Base-by-base conservation (phyloP, 331 rosid species). In the Stylosanthes scabra region DNA sequence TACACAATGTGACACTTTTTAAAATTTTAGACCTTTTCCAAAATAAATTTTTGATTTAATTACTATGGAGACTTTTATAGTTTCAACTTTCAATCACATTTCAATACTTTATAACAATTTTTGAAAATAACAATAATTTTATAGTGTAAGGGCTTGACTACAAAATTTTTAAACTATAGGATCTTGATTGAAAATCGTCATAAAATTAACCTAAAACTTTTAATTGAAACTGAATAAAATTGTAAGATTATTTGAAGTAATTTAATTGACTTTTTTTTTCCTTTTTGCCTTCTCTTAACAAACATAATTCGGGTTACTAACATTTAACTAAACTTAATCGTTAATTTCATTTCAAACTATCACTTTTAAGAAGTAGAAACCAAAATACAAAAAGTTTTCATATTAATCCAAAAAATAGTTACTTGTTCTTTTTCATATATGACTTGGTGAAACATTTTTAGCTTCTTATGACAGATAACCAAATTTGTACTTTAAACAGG, bases 401-500 rank as follows among this genome's bases (percentile, higher is more conserved):
- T 34, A 34, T 34, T 34, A 34, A 34, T 34, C 39, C 39, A 34
- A 34, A 6, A 34, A 34, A 5, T 34, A 34, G 39, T 52, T 46
- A 25, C 2, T 16, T 56, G n/a, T 29, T 9, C 56, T 28, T 31
- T 11, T 5, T 8, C 60, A 64, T 64, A 50, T 46, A 14, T 46
- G 68, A 75, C 20, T 49, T 46, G 52, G 57, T 64, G 39, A 56
- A 70, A 55, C 55, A 12, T 8, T 27, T 37, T 14, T 66, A 57
- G 68, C 71, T 12, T 4, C 15, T 37, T 71, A 47, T 63, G 25
- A 49, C 11, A 40, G 46, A 52, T 56, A 45, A 76, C 15, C 66
- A 29, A 16, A 44, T 34, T 4, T 27, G 62, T 71, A 13, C 16
- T 44, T 64, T 5, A 72, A 47, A 16, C 89, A 88, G 98, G 89